These are phyloP conservation scores for Apiotrichum sp. DNA, from an alignment of 1,284 basidiomycete species.

Conservation along the genomic window DNA sequence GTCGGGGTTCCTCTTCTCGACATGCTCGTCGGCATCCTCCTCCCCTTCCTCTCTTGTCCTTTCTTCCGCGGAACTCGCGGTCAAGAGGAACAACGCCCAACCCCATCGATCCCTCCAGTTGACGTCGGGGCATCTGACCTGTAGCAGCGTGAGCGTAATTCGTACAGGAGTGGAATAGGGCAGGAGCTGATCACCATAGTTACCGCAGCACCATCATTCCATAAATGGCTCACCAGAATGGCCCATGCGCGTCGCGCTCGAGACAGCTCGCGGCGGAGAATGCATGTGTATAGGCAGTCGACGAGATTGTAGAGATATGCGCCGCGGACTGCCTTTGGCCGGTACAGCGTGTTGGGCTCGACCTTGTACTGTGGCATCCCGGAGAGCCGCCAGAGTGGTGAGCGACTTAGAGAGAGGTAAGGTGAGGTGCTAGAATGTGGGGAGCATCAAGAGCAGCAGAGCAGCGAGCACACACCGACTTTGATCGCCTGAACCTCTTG, in stretches of 20 bases:
- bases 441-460: no score
- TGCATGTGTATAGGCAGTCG: constrained; percentile 57
- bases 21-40: not conserved
- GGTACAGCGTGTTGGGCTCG: constrained; percentile 8
- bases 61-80: not conserved
- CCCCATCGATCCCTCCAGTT: constrained; percentile 71
- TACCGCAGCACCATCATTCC: not conserved
- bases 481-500: no score
- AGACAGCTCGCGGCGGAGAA: constrained; percentile 61
- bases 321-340: constrained; percentile 22
- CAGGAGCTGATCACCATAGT: no score
- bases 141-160: not conserved
- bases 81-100: constrained; percentile 53
- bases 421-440: no score
- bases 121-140: constrained; percentile 69
- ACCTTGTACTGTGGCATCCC: not conserved
- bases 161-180: not conserved
- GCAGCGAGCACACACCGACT: no score
- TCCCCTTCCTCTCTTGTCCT: not conserved
- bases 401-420: no score
- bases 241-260: constrained; percentile 70
- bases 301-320: constrained; percentile 42
- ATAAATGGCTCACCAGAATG: constrained; percentile 54
- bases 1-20: no score
- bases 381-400: not conserved